These are phyloP conservation scores for Penicillium hesseltinei DNA, from an alignment of 2,329 filamentous ascomycete genomes.

Conservation along the genomic window DNA sequence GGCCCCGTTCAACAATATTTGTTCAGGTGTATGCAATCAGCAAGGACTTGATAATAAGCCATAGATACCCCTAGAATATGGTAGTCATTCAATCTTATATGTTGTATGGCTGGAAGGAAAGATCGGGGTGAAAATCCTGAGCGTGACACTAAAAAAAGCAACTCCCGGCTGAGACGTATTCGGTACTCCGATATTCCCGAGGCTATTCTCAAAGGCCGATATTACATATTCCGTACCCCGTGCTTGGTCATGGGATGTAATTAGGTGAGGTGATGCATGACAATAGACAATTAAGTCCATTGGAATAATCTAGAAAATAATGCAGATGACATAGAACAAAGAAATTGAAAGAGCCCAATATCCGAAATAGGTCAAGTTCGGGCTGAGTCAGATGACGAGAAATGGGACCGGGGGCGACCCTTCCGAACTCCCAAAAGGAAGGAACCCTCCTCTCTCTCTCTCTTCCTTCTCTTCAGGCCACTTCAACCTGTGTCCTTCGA, in stretches of 20 bases:
- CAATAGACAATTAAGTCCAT: not conserved
- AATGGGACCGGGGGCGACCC: not conserved
- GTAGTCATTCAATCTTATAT: not conserved
- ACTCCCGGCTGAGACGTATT: not conserved
- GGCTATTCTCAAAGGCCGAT: not conserved
- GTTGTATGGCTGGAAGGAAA: not conserved
- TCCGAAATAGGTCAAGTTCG: constrained; percentile 4
- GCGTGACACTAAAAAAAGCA: not conserved
- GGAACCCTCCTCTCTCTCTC: not conserved
- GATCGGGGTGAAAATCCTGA: not conserved
- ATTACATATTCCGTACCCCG: not conserved
- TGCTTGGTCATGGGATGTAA: not conserved
- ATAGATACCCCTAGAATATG: not conserved
- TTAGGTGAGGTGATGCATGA: not conserved
- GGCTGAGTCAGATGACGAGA: constrained; percentile 12
- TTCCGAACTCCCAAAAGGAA: not conserved
- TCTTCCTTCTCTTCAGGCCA: not conserved
- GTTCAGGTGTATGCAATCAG: not conserved
- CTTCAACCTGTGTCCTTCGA: constrained; percentile 5
- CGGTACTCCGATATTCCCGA: not conserved
- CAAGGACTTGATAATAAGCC: not conserved
- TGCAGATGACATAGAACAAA: not conserved
- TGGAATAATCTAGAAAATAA: not conserved
- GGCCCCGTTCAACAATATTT: not conserved
- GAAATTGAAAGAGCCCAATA: not conserved